A percentile compares a stretch with the other conserved stretches of the same genome.
Conservation (phyloP, 169 alveolate species). For the Babesia bigemina region DNA sequence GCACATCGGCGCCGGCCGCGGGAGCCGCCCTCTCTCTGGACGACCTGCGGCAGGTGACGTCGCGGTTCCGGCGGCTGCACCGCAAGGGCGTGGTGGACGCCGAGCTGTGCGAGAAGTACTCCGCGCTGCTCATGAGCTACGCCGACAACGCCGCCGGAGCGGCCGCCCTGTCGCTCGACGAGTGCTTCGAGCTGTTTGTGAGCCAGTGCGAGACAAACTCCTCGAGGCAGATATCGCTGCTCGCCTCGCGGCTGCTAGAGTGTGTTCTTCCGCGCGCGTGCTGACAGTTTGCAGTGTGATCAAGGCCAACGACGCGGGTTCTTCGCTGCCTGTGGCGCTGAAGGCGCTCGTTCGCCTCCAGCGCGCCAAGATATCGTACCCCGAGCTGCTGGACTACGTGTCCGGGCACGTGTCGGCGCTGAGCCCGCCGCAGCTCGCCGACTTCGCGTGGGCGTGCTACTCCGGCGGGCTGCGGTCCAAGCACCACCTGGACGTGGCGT, state of each 20-base stretch:
- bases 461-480: constrained; percentile 53
- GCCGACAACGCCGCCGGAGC: neutral
- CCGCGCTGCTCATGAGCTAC: neutral
- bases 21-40: constrained; percentile 13
- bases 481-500: constrained; percentile 57
- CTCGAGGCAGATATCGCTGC: constrained; percentile 7
- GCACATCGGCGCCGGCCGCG: neutral
- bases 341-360: constrained; percentile 40
- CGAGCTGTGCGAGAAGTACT: constrained; percentile 33
- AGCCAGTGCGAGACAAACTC: constrained; percentile 44
- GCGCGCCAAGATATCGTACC: constrained; percentile 33
- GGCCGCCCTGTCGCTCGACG: constrained; percentile 3
- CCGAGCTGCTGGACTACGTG: constrained; percentile 53
- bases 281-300: neutral
- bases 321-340: constrained; percentile 20
- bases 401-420: constrained; percentile 23
- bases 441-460: constrained; percentile 44
- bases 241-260: constrained; percentile 38
- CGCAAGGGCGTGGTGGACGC: constrained; percentile 44
- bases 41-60: constrained; percentile 8
- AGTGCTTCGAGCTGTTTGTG: constrained; percentile 25
- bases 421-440: constrained; percentile 39
- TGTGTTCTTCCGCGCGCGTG: neutral
- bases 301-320: constrained; percentile 1
- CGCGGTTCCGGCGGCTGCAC: constrained; percentile 1